These are phyloP conservation scores for Bimuria novae-zelandiae DNA, from an alignment of 2,329 filamentous ascomycete genomes.

Conservation along the genomic window DNA sequence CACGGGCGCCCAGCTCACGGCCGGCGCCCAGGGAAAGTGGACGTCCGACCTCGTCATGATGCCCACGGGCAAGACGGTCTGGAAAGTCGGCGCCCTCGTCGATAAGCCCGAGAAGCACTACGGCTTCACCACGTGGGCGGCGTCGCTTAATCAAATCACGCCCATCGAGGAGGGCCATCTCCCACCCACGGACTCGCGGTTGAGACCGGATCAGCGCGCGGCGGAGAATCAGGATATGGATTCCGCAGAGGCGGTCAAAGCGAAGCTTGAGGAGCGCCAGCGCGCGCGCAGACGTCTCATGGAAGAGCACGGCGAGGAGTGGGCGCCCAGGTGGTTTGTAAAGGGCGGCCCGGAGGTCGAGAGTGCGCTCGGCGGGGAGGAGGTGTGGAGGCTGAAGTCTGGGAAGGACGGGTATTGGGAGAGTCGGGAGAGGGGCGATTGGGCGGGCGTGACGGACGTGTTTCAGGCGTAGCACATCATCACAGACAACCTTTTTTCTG, in stretches of 20 bases:
- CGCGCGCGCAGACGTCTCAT: slow-evolving; percentile 72
- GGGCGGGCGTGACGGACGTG: slow-evolving; percentile 63
- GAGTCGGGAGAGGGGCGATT: slow-evolving; percentile 70
- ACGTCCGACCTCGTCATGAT: slow-evolving; percentile 72
- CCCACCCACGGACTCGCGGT: slow-evolving; percentile 78
- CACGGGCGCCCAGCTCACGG: slow-evolving; percentile 67
- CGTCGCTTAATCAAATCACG: slow-evolving; percentile 85
- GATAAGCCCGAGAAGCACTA: slow-evolving; percentile 80
- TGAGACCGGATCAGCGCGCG: slow-evolving; percentile 85
- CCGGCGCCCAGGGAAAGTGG: slow-evolving; percentile 82
- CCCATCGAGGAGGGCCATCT: slow-evolving; percentile 73
- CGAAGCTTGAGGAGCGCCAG: slow-evolving; percentile 83
- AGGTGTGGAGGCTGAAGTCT: slow-evolving; percentile 67
- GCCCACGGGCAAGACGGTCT: slow-evolving; percentile 69
- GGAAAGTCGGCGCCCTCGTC: slow-evolving; percentile 78
- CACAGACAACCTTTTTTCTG: no score
- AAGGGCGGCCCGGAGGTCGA: slow-evolving; percentile 56
- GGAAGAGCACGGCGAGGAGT: slow-evolving; percentile 73
- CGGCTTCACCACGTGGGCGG: slow-evolving; percentile 86
- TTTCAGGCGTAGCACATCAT: slow-evolving; percentile 48
- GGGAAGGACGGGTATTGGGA: slow-evolving; percentile 96
- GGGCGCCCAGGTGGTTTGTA: slow-evolving; percentile 84
- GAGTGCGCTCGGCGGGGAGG: slow-evolving; percentile 45
- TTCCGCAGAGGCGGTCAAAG: slow-evolving; percentile 81
- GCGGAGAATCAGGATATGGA: slow-evolving; percentile 83